A percentile compares a stretch with the other conserved stretches of the same genome.
Conservation (phyloP, 352 stramenopile genomes). For the Pythium rishiriense region DNA sequence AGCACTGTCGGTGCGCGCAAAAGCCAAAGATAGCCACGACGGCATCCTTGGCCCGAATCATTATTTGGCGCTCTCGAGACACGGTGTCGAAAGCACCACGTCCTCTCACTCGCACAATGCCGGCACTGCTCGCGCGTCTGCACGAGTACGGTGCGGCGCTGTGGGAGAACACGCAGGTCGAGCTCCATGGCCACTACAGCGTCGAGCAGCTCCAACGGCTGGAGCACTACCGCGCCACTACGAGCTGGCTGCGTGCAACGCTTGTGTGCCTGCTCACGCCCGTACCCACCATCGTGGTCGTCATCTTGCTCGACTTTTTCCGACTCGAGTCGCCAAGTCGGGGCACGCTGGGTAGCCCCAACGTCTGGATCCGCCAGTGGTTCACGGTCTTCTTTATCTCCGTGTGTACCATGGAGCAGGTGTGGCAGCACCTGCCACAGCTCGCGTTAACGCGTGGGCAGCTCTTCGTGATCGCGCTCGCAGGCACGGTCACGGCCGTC, state of each 20-base stretch:
- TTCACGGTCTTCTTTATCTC: neutral
- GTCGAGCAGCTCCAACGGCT: slow-evolving; percentile 10
- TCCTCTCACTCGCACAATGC: neutral
- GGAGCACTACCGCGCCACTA: neutral
- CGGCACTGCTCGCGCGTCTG: neutral
- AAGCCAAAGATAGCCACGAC: no score
- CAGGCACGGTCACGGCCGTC: neutral
- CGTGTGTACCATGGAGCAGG: neutral
- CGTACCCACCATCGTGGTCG: neutral
- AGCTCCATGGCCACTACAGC: slow-evolving; percentile 20
- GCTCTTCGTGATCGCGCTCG: neutral
- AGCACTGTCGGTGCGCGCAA: no score
- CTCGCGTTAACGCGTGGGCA: neutral
- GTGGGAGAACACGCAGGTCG: slow-evolving; percentile 20
- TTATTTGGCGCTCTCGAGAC: no score
- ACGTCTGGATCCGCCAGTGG: slow-evolving; percentile 2
- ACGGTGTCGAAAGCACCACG: no score
- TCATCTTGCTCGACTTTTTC: slow-evolving; percentile 7
- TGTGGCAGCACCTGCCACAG: neutral
- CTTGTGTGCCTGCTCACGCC: slow-evolving; percentile 11
- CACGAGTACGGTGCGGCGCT: neutral
- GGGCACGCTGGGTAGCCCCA: neutral
- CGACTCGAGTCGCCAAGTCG: neutral
- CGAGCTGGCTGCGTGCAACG: neutral
- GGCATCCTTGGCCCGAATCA: no score